Percentiles rank a stretch among this genome's conserved stretches.
These are phyloP conservation scores for Cyberlindnera samutprakarnensis DNA, from an alignment of 805 yeast species.

Conservation along the genomic window DNA sequence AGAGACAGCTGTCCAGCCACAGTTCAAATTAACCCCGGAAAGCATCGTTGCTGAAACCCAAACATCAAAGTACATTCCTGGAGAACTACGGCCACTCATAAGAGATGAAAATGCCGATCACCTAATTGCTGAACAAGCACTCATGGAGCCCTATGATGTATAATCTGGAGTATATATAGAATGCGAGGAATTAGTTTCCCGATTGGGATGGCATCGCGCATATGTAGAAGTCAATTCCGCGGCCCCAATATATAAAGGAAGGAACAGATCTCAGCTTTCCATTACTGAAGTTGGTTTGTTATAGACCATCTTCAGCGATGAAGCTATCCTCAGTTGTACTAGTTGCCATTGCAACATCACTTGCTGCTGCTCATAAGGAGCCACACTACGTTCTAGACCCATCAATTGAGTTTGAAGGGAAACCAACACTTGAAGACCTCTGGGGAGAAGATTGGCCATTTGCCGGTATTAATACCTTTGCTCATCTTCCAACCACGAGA, in stretches of 20 bases:
- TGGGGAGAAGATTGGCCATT: constrained; percentile 73
- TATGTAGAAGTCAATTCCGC: too few species aligned
- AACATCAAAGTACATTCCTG: constrained; percentile 7
- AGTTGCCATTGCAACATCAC: constrained; percentile 7
- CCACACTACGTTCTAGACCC: constrained; percentile 13
- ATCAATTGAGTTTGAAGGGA: constrained; percentile 9
- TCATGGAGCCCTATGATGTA: not conserved
- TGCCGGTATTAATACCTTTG: constrained; percentile 62
- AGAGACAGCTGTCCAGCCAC: not conserved
- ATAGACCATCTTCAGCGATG: constrained; percentile 1
- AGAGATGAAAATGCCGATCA: constrained; percentile 13
- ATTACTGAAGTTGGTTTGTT: not conserved
- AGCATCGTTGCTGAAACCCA: not conserved
- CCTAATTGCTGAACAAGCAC: constrained; percentile 11
- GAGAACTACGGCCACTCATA: constrained; percentile 12
- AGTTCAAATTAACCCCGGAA: not conserved
- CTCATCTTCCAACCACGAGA: constrained; percentile 55
- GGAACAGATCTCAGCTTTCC: too few species aligned
- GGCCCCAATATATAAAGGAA: too few species aligned
- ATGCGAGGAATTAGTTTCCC: too few species aligned
- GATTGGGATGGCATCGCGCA: too few species aligned
- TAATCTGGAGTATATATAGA: too few species aligned
- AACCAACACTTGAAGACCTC: constrained; percentile 43
- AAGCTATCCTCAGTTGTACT: constrained; percentile 4
- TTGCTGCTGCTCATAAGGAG: constrained; percentile 8